These are phyloP conservation scores for Malania oleifera DNA, from an alignment of 164 flowering plant species.

Conservation along the genomic window DNA sequence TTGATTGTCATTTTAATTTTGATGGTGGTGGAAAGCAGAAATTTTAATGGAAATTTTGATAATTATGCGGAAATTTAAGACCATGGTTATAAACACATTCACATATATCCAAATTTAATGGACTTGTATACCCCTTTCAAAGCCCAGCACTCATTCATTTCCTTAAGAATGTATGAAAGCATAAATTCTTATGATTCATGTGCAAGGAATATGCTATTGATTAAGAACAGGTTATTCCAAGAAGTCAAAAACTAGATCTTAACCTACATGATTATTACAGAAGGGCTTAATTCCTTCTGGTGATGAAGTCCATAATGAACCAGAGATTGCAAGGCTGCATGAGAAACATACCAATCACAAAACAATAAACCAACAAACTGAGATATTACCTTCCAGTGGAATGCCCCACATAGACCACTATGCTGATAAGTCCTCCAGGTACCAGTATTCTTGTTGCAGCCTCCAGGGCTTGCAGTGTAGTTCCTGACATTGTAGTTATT, in stretches of 20 bases:
- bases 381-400: constrained; percentile 74
- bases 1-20: too few species aligned
- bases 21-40: too few species aligned
- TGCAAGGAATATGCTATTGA: background rate
- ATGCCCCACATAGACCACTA: constrained; percentile 81
- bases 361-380: background rate
- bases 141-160: too few species aligned
- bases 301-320: background rate
- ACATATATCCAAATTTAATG: too few species aligned
- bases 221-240: background rate
- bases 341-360: background rate
- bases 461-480: constrained; percentile 62
- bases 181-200: too few species aligned
- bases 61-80: too few species aligned
- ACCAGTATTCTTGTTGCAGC: constrained; percentile 55
- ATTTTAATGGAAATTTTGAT: too few species aligned
- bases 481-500: constrained; percentile 57
- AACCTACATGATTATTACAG: background rate
- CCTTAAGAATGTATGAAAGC: too few species aligned
- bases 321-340: background rate
- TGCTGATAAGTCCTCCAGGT: constrained; percentile 76
- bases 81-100: too few species aligned
- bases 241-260: background rate
- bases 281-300: background rate
- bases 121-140: too few species aligned